Evolutionary conservation across 768 basidiomycete species (phyloP), one percentile per base, ranked within the genome.

Genomic region (Trametes punicea): DNA sequence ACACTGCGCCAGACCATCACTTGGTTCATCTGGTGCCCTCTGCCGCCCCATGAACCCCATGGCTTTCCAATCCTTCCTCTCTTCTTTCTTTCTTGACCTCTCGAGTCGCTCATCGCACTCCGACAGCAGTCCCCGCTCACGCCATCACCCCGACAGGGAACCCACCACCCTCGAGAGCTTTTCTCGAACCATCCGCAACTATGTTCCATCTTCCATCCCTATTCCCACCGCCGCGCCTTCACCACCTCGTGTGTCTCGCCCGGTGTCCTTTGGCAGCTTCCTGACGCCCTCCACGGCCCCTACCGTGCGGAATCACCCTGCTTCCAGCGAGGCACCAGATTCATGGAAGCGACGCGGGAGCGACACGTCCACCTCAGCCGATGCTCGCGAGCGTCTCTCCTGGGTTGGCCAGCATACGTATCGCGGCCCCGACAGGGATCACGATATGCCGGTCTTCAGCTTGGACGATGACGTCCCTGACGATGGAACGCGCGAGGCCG

Each of bases 121-220:
- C 40, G 53, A 50, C 51, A 30, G 31, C 46, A 33, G 20, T 9
- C 36, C 36, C 8, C 57, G 44, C 41, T 47, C 55, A 33, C 53
- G 38, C 40, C 26, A 20, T 15, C 42, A 18, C 23, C 16, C 16
- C 27, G 13, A 51, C 64, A 81, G 80, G n/a, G 77, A 74, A 56
- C 76, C 76, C 8, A 75, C 80, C 0, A 73, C 79, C 53, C 70
- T 83, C 18, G 79, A 81, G 66, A 73, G 72, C 21, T 72, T 84
- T 59, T 79, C 82, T 9, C 77, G 77, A 18, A 75, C 81, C 9
- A 70, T 84, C 25, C 78, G 81, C 42, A 75, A 71, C 58, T 83
- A 83, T 51, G 77, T 81, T 7, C 82, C 81, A 3, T 72, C 77
- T 16, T 76, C 78, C 7, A 78, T 81, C 47, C 71, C 78, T 13